Evolutionary conservation across 805 yeast genomes (phyloP).

Genomic region (Pichia thaimueangensis): DNA sequence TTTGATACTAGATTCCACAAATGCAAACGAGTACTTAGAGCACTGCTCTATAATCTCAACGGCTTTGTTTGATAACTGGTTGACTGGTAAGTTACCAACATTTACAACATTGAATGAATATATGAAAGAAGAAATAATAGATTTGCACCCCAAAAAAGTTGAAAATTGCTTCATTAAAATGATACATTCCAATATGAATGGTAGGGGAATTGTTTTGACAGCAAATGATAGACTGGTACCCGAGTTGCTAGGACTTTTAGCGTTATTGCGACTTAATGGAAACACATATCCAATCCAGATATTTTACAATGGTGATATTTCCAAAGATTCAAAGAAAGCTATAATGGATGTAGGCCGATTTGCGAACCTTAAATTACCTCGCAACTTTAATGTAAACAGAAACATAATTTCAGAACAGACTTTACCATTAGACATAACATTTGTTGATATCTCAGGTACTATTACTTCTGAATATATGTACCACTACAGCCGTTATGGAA

Average conservation of each 20-base stretch:
- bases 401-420: constrained; percentile 19
- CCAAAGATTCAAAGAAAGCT: constrained; percentile 27
- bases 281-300: constrained; percentile 46
- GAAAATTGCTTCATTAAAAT: constrained; percentile 25
- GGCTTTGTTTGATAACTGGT: constrained; percentile 39
- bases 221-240: constrained; percentile 39
- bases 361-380: constrained; percentile 25
- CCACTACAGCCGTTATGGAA: constrained; percentile 27
- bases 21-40: constrained; percentile 4
- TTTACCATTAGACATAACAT: constrained; percentile 25
- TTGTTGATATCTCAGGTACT: constrained; percentile 30
- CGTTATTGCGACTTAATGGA: constrained; percentile 43
- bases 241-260: constrained; percentile 43
- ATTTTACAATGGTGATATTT: constrained; percentile 35
- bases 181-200: constrained; percentile 29
- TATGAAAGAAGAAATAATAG: constrained; percentile 8
- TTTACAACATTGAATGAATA: constrained; percentile 31
- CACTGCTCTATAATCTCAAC: constrained; percentile 16
- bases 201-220: constrained; percentile 51
- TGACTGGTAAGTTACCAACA: constrained; percentile 33
- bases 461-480: constrained; percentile 21
- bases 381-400: constrained; percentile 17
- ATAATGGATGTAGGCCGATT: constrained; percentile 33
- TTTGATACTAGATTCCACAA: constrained; percentile 2
- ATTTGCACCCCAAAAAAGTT: constrained; percentile 10